A percentile compares a stretch with the other conserved stretches of the same genome.
Conservation (phyloP, 306 rosid genomes). For the Chamaecrista fasciculata region DNA sequence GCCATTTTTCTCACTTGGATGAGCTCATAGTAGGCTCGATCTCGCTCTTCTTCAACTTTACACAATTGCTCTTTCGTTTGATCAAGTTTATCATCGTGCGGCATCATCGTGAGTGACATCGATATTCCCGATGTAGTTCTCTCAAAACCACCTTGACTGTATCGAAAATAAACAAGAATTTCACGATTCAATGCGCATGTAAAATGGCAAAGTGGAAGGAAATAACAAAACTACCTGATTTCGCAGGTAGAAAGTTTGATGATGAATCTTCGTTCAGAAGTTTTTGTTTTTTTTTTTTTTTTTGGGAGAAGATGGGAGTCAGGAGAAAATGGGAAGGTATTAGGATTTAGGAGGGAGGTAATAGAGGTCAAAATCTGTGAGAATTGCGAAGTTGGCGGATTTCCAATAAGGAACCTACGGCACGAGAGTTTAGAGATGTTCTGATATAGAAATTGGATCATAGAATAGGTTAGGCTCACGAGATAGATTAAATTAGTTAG, state of each 20-base stretch:
- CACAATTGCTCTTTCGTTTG: constrained; percentile 27
- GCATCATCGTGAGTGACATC: constrained; percentile 40
- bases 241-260: neutral
- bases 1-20: constrained; percentile 35
- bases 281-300: constrained; percentile 31
- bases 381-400: constrained; percentile 64
- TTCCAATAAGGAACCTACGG: constrained; percentile 41
- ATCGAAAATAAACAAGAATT: neutral
- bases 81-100: constrained; percentile 29
- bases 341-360: constrained; percentile 8
- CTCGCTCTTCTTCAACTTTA: constrained; percentile 41
- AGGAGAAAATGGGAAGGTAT: constrained; percentile 7
- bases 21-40: constrained; percentile 32
- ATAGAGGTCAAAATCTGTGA: constrained; percentile 14
- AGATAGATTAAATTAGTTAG: neutral
- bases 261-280: constrained; percentile 12
- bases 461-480: neutral
- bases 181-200: neutral
- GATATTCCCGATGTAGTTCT: too few relatives aligned
- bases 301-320: constrained; percentile 16
- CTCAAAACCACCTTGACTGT: neutral
- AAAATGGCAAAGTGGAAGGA: neutral
- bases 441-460: neutral
- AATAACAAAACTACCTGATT: neutral
- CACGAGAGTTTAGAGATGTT: neutral